These are phyloP conservation scores for Clonostachys sp. DNA, from an alignment of 2,329 filamentous ascomycete genomes.

Conservation along the genomic window DNA sequence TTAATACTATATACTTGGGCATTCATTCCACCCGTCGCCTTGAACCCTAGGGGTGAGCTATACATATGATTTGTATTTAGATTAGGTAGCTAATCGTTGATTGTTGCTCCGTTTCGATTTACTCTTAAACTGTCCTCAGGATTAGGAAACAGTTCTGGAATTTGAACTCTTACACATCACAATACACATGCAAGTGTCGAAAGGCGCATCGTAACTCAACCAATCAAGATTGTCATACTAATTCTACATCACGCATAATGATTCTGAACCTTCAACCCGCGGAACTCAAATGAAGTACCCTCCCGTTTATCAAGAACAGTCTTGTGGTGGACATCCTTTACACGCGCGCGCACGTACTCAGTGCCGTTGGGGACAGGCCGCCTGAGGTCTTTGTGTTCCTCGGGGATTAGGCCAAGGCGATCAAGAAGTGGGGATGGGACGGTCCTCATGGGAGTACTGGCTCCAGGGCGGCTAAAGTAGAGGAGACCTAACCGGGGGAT, in stretches of 20 bases:
- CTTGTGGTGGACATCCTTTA: conserved; percentile 27
- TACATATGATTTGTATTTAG: too few species aligned
- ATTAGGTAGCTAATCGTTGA: too few species aligned
- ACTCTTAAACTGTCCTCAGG: too few species aligned
- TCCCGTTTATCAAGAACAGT: neutral
- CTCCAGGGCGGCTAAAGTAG: conserved; percentile 28
- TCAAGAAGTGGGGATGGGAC: conserved; percentile 18
- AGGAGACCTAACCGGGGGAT: conserved; percentile 23
- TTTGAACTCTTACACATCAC: too few species aligned
- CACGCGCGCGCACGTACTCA: conserved; percentile 32
- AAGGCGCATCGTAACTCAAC: too few species aligned
- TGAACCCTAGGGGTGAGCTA: too few species aligned
- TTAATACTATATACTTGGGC: too few species aligned
- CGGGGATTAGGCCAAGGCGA: conserved; percentile 14
- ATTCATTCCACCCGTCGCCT: too few species aligned
- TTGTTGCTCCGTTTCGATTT: too few species aligned
- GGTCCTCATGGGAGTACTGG: conserved; percentile 18
- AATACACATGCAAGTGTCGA: too few species aligned
- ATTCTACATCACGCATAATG: neutral
- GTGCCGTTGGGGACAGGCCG: conserved; percentile 22
- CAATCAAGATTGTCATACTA: too few species aligned
- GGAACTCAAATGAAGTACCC: neutral
- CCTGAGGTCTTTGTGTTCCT: conserved; percentile 13
- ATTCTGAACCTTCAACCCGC: neutral
- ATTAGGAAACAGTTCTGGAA: too few species aligned